A percentile compares a stretch with the other conserved stretches of the same genome.
Conservation (phyloP, 1,284 basidiomycete genomes). For the Rhodotorula sp. region DNA sequence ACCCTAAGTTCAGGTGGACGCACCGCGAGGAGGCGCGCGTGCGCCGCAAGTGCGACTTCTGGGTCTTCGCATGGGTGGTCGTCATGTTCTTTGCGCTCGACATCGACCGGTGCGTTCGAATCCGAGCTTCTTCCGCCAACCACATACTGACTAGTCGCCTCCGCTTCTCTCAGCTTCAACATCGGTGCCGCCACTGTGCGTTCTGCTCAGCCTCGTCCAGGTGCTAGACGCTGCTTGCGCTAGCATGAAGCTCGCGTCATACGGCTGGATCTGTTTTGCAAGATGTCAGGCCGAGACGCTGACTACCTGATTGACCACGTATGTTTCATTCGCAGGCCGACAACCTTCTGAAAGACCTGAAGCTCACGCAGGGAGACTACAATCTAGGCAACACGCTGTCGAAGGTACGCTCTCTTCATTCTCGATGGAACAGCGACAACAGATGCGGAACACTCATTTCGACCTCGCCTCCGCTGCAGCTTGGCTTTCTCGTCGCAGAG, state of each 20-base stretch:
- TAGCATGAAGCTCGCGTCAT: too few species aligned
- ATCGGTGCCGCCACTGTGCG: too few species aligned
- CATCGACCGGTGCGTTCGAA: constrained; percentile 17
- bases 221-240: too few species aligned
- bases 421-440: too few species aligned
- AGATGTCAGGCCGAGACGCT: too few species aligned
- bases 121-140: too few species aligned
- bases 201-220: too few species aligned
- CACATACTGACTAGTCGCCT: too few species aligned
- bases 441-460: background rate
- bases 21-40: constrained; percentile 49
- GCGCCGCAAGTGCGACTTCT: constrained; percentile 43
- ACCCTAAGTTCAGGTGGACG: constrained; percentile 51
- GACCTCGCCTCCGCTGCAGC: background rate
- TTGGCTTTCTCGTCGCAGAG: constrained; percentile 26
- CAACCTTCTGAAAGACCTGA: constrained; percentile 51
- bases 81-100: constrained; percentile 42
- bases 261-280: too few species aligned
- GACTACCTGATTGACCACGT: too few species aligned
- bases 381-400: constrained; percentile 48
- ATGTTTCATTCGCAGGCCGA: constrained; percentile 42
- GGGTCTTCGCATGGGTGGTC: constrained; percentile 22
- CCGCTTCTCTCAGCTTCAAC: too few species aligned
- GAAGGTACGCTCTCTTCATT: too few species aligned
- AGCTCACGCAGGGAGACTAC: constrained; percentile 50